Base-by-base conservation (phyloP, 768 basidiomycete genomes). In the Termitomyces sp. region DNA sequence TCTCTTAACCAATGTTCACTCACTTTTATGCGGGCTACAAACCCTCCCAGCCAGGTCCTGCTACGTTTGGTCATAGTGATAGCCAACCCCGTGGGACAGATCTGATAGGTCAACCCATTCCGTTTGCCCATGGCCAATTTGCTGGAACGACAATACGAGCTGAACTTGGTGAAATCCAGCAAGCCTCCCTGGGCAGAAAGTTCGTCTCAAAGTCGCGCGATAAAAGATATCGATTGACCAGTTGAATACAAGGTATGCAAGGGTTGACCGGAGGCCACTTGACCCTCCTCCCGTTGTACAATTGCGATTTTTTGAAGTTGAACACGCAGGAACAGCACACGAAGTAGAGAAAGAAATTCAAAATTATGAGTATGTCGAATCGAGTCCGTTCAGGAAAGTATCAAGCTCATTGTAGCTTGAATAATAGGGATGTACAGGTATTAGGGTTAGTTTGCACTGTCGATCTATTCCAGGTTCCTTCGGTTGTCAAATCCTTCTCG, bases 391-490 rank as follows among this genome's bases (percentile, higher is more conserved):
- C 28, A 24, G 47, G 33, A 20, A 13, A 50, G 7, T 33, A 24
- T 33, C 18, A 53, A n/a, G 39, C 56, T 46, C 50, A 37, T 53
- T n/a, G 33, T 59, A 55, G 26, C 55, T 53, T 33, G 48, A 56
- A 28, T 55, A 24, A 33, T 42, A 90, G 88, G 44, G 79, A 81
- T 42, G 69, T 87, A 46, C 81, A 85, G 55, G 75, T 75, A n/a
- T 75, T 83, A 31, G 90, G 90, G 2, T 75, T 90, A 13, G 68
- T 92, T 16, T 91, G 90, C 69, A 88, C 85, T 3, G 87, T 88
- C 41, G 90, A 92, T 70, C 75, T 92, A 18, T 89, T 88, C 60
- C 86, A 85, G 4, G 80, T 88, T 8, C 75, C 78, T 12, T 53
- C 9, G 42, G 49, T 48, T 37, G 47, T 39, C 29, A 54, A 53